Percentiles rank a stretch among this genome's conserved stretches.
phyloP scores from a whole-genome alignment of 1,284 basidiomycete species.

The Serendipita sp. region DNA sequence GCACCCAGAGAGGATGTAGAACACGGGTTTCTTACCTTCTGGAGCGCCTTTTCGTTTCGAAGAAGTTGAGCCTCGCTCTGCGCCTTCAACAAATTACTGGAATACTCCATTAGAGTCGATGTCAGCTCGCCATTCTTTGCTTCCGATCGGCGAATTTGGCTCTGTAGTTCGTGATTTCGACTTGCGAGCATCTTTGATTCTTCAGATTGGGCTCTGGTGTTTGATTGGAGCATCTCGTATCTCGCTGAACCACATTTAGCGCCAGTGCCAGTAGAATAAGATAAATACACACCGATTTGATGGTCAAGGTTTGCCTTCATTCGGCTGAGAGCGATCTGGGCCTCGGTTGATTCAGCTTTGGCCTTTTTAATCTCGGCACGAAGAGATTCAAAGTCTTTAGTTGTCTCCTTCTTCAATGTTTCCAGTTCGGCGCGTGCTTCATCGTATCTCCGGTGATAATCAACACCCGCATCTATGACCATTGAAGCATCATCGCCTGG shows the following conservation, averaged over 20 bases:
- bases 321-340: constrained; percentile 60
- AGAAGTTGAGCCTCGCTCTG: constrained; percentile 1
- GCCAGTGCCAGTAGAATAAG: background rate
- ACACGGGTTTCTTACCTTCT: background rate
- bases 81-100: background rate
- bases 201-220: constrained; percentile 37
- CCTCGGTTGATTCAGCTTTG: constrained; percentile 52
- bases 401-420: constrained; percentile 64
- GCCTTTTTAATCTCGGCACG: constrained; percentile 53
- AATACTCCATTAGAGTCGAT: background rate
- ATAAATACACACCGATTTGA: constrained; percentile 41
- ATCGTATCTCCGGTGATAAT: constrained; percentile 12
- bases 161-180: constrained; percentile 53
- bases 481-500: constrained; percentile 22
- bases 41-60: constrained; percentile 1
- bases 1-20: background rate
- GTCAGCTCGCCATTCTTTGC: constrained; percentile 18
- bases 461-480: constrained; percentile 19
- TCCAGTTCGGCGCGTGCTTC: constrained; percentile 67
- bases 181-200: constrained; percentile 47
- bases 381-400: constrained; percentile 50
- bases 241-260: constrained; percentile 33
- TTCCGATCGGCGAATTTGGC: constrained; percentile 26
- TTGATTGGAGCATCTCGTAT: constrained; percentile 49
- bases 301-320: constrained; percentile 67